phyloP scores from a whole-genome alignment of 2,329 filamentous ascomycete species.

The Venturia nashicola region DNA sequence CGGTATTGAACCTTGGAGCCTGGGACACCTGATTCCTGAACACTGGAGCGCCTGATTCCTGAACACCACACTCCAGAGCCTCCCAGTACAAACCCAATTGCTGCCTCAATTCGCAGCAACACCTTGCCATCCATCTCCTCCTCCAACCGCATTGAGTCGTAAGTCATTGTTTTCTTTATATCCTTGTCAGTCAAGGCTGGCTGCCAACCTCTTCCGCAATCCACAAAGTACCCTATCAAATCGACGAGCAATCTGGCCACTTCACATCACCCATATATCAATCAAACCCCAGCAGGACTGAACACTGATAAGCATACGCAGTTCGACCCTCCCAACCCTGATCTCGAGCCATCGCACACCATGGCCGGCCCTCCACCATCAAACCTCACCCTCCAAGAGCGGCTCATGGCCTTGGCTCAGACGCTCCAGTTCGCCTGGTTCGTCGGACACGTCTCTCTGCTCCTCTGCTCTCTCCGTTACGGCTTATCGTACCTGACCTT shows the following conservation, averaged over 20 bases:
- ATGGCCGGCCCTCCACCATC: conserved; percentile 48
- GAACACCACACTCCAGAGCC: neutral
- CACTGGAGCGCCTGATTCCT: too few relatives aligned
- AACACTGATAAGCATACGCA: neutral
- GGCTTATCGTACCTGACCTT: conserved; percentile 75
- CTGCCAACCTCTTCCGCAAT: neutral
- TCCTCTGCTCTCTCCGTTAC: conserved; percentile 75
- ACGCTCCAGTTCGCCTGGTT: conserved; percentile 76
- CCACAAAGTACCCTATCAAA: neutral
- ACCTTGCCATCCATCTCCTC: neutral
- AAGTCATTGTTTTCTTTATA: neutral
- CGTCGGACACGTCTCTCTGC: conserved; percentile 69
- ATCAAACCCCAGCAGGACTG: neutral
- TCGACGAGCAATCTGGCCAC: neutral
- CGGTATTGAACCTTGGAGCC: too few relatives aligned
- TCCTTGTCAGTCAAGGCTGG: neutral
- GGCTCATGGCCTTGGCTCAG: conserved; percentile 66
- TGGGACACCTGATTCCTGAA: too few relatives aligned
- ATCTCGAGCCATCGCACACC: neutral
- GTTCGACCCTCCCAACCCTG: neutral
- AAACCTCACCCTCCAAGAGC: conserved; percentile 55
- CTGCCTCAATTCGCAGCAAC: neutral
- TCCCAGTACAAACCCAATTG: neutral
- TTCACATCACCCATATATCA: neutral
- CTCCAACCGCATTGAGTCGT: neutral